Evolutionary conservation across 306 rosid species (phyloP).

Genomic region (Lablab purpureus): DNA sequence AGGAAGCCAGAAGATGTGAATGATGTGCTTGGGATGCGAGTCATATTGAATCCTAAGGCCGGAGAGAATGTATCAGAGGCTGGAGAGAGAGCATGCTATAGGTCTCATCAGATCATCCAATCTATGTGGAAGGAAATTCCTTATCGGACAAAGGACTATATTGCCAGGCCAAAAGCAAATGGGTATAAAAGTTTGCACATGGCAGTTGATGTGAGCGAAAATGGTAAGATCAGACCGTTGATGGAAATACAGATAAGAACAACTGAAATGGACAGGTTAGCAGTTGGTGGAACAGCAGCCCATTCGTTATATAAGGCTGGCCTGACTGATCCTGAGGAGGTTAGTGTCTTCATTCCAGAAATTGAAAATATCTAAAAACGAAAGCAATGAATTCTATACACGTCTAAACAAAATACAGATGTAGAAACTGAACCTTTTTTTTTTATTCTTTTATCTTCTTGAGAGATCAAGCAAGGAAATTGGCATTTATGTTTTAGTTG

Average conservation of each 20-base stretch:
- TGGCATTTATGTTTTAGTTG: constrained; percentile 34
- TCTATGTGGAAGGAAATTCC: constrained; percentile 88
- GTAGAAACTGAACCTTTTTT: constrained; percentile 23
- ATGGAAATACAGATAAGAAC: constrained; percentile 97
- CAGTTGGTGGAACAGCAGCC: constrained; percentile 87
- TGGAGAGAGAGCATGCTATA: constrained; percentile 87
- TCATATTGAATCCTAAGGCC: constrained; percentile 67
- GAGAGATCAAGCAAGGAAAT: constrained; percentile 19
- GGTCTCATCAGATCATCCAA: constrained; percentile 61
- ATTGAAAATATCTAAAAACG: constrained; percentile 9
- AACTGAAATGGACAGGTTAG: constrained; percentile 79
- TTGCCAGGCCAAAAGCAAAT: constrained; percentile 82
- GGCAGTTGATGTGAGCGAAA: constrained; percentile 87
- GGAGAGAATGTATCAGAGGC: constrained; percentile 52
- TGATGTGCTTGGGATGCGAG: constrained; percentile 85
- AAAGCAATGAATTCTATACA: constrained; percentile 29
- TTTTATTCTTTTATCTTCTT: constrained; percentile 1
- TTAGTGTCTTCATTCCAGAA: constrained; percentile 44
- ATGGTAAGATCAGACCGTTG: constrained; percentile 64
- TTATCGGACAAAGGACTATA: constrained; percentile 79
- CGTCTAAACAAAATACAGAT: not conserved
- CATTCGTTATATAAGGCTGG: constrained; percentile 97
- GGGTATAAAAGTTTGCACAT: constrained; percentile 90
- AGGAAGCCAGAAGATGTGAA: constrained; percentile 81
- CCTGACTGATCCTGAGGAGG: constrained; percentile 89